A percentile compares a stretch with the other conserved stretches of the same genome.
phyloP scores from a whole-genome alignment of 306 rosid species.

The Crataegus laevigata region DNA sequence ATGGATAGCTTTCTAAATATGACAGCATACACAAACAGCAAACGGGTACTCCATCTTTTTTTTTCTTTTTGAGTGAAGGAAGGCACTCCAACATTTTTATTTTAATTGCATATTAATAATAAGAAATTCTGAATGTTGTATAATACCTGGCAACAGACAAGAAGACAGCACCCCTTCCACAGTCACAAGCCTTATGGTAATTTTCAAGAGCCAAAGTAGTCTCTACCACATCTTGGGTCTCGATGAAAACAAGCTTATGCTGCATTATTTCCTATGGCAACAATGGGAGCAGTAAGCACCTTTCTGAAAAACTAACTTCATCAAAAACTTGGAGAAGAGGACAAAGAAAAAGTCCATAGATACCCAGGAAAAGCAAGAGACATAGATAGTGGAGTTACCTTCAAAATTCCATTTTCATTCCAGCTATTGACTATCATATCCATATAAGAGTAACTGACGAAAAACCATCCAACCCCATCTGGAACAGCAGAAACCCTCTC shows the following conservation, averaged over 20 bases:
- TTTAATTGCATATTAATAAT: neutral
- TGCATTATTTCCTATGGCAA: constrained; percentile 87
- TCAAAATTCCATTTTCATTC: constrained; percentile 87
- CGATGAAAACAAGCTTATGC: constrained; percentile 89
- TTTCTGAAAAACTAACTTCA: neutral
- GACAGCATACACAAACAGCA: neutral
- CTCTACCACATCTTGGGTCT: constrained; percentile 94
- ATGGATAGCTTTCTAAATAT: neutral
- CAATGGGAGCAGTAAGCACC: constrained; percentile 13
- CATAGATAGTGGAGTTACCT: constrained; percentile 38
- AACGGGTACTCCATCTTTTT: neutral
- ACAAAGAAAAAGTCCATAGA: neutral
- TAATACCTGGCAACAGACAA: constrained; percentile 88
- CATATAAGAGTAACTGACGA: constrained; percentile 94
- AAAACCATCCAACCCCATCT: constrained; percentile 89
- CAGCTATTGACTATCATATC: constrained; percentile 88
- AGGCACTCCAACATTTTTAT: no score
- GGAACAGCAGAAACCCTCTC: constrained; percentile 98
- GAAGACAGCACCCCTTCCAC: constrained; percentile 97
- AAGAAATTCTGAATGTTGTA: constrained; percentile 1
- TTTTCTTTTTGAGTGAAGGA: no score
- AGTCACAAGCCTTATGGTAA: constrained; percentile 93
- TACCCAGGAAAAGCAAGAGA: neutral
- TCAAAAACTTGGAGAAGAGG: neutral
- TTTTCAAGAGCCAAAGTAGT: constrained; percentile 95